Base-by-base conservation (phyloP, 148 eudicot species). In the Chenopodium quinoa region DNA sequence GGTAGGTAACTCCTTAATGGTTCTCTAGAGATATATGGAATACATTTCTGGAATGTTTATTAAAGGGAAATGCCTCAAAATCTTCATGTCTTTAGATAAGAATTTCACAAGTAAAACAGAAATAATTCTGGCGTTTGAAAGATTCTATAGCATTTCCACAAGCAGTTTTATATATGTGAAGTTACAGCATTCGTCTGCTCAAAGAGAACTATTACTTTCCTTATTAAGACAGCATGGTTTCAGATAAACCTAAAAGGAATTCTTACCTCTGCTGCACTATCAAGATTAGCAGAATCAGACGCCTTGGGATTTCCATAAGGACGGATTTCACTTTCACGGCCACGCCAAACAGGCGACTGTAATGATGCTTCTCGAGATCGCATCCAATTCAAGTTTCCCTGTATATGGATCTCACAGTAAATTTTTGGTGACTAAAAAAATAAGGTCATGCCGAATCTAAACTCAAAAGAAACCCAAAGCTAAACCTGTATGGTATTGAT, bases 331-430 rank as follows among this genome's bases (percentile, higher is more conserved):
- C 86, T 90, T 87, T 96, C 99, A 81, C 99, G 95, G 84, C 93
- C 99, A 84, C 89, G 90, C 99, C 99, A 96, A 85, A 96, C 99
- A 58, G 98, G 92, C 73, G 99, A 91, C 81, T 91, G 91, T 79
- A 96, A 75, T 69, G 98, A 88, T 78, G 93, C 72, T 84, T 96
- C 99, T 64, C 99, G 92, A 77, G 99, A 96, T 86, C 92, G 93
- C 99, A 96, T 96, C 99, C 99, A 96, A 84, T 96, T 96, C 88
- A 96, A 91, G 84, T 96, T 96, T 8, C 99, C 99, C 99, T 96
- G 87, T 76, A 86, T 56, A 44, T 86, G 75, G 76, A 68, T 78
- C 74, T 29, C 73, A 44, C 60, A 29, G 11, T 84, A 80, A 85
- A 75, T 58, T 58, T 48, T 34, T 46, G 75, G 37, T 31, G 66